phyloP scores from a whole-genome alignment of 2,329 filamentous ascomycete species.

The Neodidymelliopsis sp. region DNA sequence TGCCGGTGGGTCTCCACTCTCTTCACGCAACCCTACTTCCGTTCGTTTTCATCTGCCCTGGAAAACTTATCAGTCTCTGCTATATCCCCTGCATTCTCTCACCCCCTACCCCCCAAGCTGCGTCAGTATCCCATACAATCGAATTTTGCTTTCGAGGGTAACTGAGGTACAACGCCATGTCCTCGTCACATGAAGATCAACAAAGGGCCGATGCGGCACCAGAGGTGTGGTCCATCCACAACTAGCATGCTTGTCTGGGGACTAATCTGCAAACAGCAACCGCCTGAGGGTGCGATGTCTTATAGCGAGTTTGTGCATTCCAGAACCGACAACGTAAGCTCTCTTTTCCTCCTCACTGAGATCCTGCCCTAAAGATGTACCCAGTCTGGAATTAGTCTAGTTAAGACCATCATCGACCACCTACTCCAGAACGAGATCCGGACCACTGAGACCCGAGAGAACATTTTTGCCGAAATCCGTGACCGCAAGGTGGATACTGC shows the following conservation, averaged over 20 bases:
- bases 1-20: background rate
- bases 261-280: background rate
- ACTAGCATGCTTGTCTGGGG: background rate
- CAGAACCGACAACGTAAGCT: background rate
- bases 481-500: background rate
- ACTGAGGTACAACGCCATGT: background rate
- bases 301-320: background rate
- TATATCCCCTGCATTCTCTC: background rate
- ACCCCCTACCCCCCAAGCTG: too few relatives aligned
- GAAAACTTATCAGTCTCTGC: background rate
- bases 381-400: conserved; percentile 30
- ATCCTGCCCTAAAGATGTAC: background rate
- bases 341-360: too few relatives aligned
- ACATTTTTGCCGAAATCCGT: background rate
- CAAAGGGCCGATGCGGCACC: conserved; percentile 1
- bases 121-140: too few relatives aligned
- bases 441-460: background rate
- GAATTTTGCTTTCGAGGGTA: background rate
- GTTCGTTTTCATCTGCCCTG: background rate
- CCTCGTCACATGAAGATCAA: background rate
- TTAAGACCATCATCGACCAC: conserved; percentile 43
- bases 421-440: background rate
- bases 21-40: background rate
- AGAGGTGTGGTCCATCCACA: background rate
- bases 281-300: background rate